Evolutionary conservation across 2,329 filamentous ascomycete genomes (phyloP), one percentile per base, ranked within the genome.

Genomic region (Penicillium corylophilum): DNA sequence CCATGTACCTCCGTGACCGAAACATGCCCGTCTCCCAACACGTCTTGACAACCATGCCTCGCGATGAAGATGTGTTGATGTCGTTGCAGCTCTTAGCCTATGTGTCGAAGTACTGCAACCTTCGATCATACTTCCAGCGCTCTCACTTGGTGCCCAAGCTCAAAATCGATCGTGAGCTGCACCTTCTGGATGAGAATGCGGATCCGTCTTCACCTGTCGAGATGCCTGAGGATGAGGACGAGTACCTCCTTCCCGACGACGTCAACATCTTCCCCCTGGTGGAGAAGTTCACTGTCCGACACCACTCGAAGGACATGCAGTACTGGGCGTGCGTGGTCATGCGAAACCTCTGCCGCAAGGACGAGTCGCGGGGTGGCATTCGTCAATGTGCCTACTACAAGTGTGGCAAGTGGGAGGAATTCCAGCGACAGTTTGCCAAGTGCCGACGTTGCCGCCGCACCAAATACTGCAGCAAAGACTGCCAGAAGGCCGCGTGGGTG

Each of bases 301-400:
- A 96, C 68, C 90, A 96, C 74, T 91, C 89, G 59, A 89, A 90
- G 53, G 92, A 96, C 69, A 99, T 99, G 94, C 93, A 96, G 72
- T 99, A 99, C 77, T 99, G 94, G 94, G 94, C 94, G 16, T 94
- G 93, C 56, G 94, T 99, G 15, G 94, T 99, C 41, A 99, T 99
- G 94, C 84, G 94, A 59, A 99, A 99, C 69, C 82, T 99, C 44
- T 99, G 94, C 79, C 89, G 94, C 59, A 99, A 99, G 76, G 94
- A 99, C 70, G 94, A 99, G 69, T 90, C 88, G 10, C 83, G 90
- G 43, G 94, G 94, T 38, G 94, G 94, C 53, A 97, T 99, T 62
- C 83, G 94, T 50, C 94, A 99, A 71, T 99, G 94, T 71, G 94
- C 94, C 48, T 96, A 96, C 76, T 99, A 95, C 76, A 86, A 96